A percentile compares a stretch with the other conserved stretches of the same genome.
Conservation (phyloP, 805 yeast genomes). For the Candida broadrunensis region DNA sequence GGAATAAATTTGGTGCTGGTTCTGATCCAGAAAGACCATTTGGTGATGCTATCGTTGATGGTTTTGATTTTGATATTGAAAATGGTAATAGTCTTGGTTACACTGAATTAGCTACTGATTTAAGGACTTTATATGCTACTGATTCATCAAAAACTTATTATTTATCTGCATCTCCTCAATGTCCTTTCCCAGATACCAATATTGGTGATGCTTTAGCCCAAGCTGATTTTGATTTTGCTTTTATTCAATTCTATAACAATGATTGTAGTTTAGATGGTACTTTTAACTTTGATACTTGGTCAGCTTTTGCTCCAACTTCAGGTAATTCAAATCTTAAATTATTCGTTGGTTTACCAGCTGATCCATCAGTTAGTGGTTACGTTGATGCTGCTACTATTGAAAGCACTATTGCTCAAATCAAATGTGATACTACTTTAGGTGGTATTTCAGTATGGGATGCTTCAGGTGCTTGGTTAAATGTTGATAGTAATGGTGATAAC, state of each 20-base stretch:
- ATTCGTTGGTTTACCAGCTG: conserved; percentile 71
- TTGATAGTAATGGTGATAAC: conserved; percentile 9
- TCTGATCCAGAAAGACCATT: conserved; percentile 20
- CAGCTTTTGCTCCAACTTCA: conserved; percentile 55
- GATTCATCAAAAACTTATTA: conserved; percentile 56
- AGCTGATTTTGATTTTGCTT: conserved; percentile 74
- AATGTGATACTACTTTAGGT: conserved; percentile 24
- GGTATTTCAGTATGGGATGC: conserved; percentile 38
- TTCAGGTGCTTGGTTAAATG: conserved; percentile 17
- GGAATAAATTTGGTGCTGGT: conserved; percentile 37
- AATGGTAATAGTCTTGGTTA: conserved; percentile 15
- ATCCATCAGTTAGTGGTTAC: conserved; percentile 52
- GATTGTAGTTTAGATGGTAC: conserved; percentile 50
- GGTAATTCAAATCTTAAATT: conserved; percentile 70
- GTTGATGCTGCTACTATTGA: conserved; percentile 20
- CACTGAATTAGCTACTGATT: conserved; percentile 27
- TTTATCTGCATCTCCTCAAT: conserved; percentile 90
- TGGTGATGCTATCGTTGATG: conserved; percentile 29
- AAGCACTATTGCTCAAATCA: conserved; percentile 10
- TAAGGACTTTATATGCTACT: conserved; percentile 12
- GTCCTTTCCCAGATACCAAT: conserved; percentile 74
- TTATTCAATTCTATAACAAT: conserved; percentile 89
- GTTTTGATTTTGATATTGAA: conserved; percentile 34
- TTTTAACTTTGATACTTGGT: conserved; percentile 75
- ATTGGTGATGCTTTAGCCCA: conserved; percentile 28